These are phyloP conservation scores for Gryganskiella cystojenkinii DNA, from an alignment of 192 early-diverging fungal genomes.

Conservation along the genomic window DNA sequence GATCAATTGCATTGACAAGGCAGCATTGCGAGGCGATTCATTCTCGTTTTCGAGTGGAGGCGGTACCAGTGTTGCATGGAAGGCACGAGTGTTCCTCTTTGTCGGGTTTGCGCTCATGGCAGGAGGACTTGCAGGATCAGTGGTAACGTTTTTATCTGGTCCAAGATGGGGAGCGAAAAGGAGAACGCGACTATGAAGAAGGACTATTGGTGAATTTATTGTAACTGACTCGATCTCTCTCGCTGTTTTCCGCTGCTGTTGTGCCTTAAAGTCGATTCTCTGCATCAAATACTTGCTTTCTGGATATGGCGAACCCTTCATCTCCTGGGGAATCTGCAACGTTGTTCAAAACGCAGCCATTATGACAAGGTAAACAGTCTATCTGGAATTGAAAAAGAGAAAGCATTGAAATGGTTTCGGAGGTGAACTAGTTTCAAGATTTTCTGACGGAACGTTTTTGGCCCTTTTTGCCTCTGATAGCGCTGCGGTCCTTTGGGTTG, in stretches of 20 bases:
- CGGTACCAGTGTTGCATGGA: slow-evolving; percentile 52
- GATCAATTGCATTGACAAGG: slow-evolving; percentile 66
- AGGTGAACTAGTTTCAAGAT: no score
- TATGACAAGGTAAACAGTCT: slow-evolving; percentile 34
- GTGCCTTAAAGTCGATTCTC: slow-evolving; percentile 23
- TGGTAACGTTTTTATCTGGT: slow-evolving; percentile 33
- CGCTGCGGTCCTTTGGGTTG: slow-evolving; percentile 56
- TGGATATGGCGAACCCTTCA: slow-evolving; percentile 24
- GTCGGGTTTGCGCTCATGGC: slow-evolving; percentile 69
- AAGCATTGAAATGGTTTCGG: background rate
- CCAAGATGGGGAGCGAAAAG: no score
- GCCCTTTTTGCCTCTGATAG: slow-evolving; percentile 13
- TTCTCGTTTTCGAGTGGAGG: slow-evolving; percentile 51
- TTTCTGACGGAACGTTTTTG: background rate
- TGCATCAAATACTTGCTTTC: slow-evolving; percentile 48
- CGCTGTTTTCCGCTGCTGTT: background rate
- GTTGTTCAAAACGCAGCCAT: slow-evolving; percentile 40
- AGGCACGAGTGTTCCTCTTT: slow-evolving; percentile 65
- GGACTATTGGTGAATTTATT: no score
- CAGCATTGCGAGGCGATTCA: slow-evolving; percentile 54
- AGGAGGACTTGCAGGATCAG: slow-evolving; percentile 67
- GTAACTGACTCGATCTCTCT: background rate
- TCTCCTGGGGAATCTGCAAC: slow-evolving; percentile 45
- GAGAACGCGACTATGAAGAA: no score
- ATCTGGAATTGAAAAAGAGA: background rate